These are phyloP conservation scores for Liriodendron chinense DNA, from an alignment of 164 flowering plant genomes.

Conservation along the genomic window DNA sequence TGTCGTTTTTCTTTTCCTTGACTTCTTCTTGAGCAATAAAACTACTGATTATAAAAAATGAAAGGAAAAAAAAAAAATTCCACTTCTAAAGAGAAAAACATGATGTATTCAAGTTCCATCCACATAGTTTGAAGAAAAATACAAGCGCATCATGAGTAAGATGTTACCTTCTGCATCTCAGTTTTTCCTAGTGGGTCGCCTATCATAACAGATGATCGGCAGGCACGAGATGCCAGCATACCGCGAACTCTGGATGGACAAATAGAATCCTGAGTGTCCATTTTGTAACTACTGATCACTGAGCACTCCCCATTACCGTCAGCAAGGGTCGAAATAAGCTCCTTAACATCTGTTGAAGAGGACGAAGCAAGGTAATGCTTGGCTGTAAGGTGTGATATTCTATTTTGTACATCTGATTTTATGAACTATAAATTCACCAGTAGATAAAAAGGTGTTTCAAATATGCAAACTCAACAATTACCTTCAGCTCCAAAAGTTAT, in stretches of 20 bases:
- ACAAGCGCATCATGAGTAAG: background rate
- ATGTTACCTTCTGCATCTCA: conserved; percentile 82
- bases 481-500: conserved; percentile 95
- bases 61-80: too few species aligned
- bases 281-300: conserved; percentile 63
- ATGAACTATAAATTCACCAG: background rate
- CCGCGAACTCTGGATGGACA: conserved; percentile 96
- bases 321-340: conserved; percentile 81
- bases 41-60: too few species aligned
- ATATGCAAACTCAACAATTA: conserved; percentile 16
- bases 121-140: background rate
- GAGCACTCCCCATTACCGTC: conserved; percentile 91
- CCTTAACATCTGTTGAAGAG: conserved; percentile 71
- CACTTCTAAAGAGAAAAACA: too few species aligned
- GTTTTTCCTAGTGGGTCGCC: conserved; percentile 85
- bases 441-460: background rate
- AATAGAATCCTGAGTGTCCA: conserved; percentile 69
- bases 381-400: background rate
- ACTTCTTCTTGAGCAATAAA: too few species aligned
- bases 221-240: conserved; percentile 98
- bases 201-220: conserved; percentile 87
- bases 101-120: background rate
- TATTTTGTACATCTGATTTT: background rate
- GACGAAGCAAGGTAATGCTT: background rate
- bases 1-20: too few species aligned